Base-by-base conservation (phyloP, 78 protist genomes). In the Polysphondylium violaceum region DNA sequence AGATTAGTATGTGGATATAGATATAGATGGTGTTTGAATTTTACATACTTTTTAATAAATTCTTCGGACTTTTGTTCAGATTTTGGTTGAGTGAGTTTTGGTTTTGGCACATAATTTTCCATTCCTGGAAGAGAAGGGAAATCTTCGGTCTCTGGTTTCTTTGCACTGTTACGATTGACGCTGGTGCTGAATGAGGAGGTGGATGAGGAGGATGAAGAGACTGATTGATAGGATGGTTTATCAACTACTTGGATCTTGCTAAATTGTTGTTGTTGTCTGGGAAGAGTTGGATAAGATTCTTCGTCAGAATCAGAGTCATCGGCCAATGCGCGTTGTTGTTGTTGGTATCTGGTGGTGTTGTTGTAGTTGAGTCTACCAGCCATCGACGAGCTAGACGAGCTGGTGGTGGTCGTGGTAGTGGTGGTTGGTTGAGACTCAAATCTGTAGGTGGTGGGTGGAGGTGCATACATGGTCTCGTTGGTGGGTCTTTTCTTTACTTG, bases 121-220 rank as follows among this genome's bases (percentile, higher is more conserved):
- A 58, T 9, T 17, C 51, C 41, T 67, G 91, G 91, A 1, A 83
- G 35, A 33, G 91, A 83, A 17, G 91, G 91, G 79, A 83, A 83
- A 31, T 83, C 91, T 21, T 51, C 64, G 6, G 35, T 53, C 31
- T 65, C 35, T 59, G 86, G 86, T 59, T 47, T 59, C 2, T 29
- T 23, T 7, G 40, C 19, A 29, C 35, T 58, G 14, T 41, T 33
- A 19, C 33, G n/a, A n/a, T 35, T 64, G 76, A 55, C 6, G 76
- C 9, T 56, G 50, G 64, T 33, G 38, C 29, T n/a, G 65, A 5
- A 27, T 11, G 60, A 4, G 14, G 75, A 2, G 0, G 17, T 12
- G 0, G 27, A 36, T 1, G 78, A 25, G 2, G 63, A 21, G 6
- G 44, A 27, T 5, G 69, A 21, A 0, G 83, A 31, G 1, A 19